Evolutionary conservation across 108 stramenopile genomes (phyloP).

Genomic region (Licmophora abbreviata): DNA sequence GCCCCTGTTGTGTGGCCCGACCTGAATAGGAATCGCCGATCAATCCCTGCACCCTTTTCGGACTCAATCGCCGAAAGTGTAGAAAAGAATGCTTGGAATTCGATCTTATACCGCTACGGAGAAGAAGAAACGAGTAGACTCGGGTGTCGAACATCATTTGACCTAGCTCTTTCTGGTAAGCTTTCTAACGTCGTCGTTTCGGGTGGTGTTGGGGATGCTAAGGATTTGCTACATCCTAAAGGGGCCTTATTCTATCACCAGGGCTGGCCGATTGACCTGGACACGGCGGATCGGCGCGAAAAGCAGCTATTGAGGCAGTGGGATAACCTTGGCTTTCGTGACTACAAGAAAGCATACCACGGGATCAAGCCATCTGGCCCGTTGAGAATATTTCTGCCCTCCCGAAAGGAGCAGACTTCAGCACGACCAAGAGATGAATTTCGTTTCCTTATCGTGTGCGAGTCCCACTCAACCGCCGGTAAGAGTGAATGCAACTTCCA

Average conservation of each 20-base stretch:
- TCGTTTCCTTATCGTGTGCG: background rate
- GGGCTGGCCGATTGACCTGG: conserved; percentile 82
- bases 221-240: conserved; percentile 53
- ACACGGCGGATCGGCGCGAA: conserved; percentile 61
- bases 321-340: conserved; percentile 51
- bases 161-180: conserved; percentile 17
- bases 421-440: background rate
- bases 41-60: conserved; percentile 1
- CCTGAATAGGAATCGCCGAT: background rate
- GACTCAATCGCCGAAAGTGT: background rate
- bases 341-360: conserved; percentile 61
- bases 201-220: conserved; percentile 34
- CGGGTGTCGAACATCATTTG: conserved; percentile 52
- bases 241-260: conserved; percentile 6
- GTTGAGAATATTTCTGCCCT: background rate
- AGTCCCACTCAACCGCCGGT: background rate
- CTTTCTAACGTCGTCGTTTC: conserved; percentile 18
- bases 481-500: background rate
- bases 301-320: conserved; percentile 36
- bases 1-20: background rate
- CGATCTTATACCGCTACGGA: background rate
- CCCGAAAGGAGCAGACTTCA: background rate
- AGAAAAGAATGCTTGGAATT: background rate
- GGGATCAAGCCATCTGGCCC: conserved; percentile 18
- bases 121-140: background rate